Percentiles rank a stretch among this genome's conserved stretches.
Evolutionary conservation across 1,284 basidiomycete species (phyloP).

Genomic region (Apiotrichum brassicae): DNA sequence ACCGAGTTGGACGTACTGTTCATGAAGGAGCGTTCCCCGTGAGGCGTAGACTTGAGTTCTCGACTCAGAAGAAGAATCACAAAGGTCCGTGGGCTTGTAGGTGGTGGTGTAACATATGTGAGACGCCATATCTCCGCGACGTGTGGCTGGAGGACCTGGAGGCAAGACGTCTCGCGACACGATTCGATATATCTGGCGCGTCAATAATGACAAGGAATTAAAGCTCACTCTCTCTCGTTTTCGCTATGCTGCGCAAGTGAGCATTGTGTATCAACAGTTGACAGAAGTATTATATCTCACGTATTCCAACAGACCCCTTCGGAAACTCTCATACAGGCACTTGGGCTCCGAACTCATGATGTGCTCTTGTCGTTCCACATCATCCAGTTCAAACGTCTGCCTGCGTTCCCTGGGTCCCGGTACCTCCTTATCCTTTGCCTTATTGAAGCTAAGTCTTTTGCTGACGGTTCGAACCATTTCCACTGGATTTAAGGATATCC

Average conservation of each 20-base stretch:
- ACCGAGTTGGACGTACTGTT: constrained; percentile 28
- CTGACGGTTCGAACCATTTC: neutral
- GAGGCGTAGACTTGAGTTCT: constrained; percentile 26
- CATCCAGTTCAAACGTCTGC: constrained; percentile 12
- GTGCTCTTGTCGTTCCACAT: constrained; percentile 23
- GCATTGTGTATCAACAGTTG: no score
- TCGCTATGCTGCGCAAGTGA: constrained; percentile 13
- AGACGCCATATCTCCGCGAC: constrained; percentile 45
- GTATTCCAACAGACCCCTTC: constrained; percentile 39
- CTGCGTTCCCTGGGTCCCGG: neutral
- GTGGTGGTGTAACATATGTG: constrained; percentile 43
- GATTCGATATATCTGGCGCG: constrained; percentile 41
- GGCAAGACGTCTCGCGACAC: constrained; percentile 35
- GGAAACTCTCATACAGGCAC: constrained; percentile 39
- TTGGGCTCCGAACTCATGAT: constrained; percentile 25
- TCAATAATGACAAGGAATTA: neutral
- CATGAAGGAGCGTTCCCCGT: constrained; percentile 37
- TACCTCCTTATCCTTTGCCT: neutral
- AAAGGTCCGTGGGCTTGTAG: constrained; percentile 43
- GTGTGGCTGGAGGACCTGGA: constrained; percentile 38
- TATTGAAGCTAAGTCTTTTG: neutral
- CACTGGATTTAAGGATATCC: neutral
- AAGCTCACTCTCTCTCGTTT: constrained; percentile 20
- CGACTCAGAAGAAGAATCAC: constrained; percentile 37
- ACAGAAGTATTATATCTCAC: neutral